Conservation (phyloP, 257 asterid species). For the Lavandula angustifolia region DNA sequence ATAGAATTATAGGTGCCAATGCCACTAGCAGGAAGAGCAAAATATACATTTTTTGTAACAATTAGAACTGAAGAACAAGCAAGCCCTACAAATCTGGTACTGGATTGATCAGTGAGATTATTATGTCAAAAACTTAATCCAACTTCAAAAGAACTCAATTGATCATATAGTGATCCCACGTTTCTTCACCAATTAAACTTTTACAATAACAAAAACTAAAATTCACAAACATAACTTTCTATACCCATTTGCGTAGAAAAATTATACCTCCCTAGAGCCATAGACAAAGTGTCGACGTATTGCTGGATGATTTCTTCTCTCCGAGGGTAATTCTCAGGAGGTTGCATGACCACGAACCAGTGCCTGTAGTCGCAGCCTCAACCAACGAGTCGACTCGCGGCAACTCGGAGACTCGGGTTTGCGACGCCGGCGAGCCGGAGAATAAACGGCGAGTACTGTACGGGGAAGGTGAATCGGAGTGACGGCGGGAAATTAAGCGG, state of each 20-base stretch:
- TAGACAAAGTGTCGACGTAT: constrained; percentile 37
- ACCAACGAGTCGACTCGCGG: constrained; percentile 39
- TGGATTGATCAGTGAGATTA: too few relatives aligned
- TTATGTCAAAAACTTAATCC: too few relatives aligned
- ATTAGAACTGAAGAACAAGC: too few relatives aligned
- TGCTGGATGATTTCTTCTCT: constrained; percentile 40
- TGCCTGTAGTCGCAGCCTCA: constrained; percentile 48
- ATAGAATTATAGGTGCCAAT: too few relatives aligned
- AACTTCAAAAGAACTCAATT: too few relatives aligned
- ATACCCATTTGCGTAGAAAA: not conserved
- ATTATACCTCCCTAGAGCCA: constrained; percentile 43
- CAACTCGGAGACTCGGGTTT: constrained; percentile 32
- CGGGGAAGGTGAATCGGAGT: constrained; percentile 15
- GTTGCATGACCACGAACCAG: constrained; percentile 50
- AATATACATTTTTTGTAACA: too few relatives aligned
- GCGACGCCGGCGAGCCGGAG: constrained; percentile 29
- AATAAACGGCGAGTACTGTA: constrained; percentile 14
- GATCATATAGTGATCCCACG: too few relatives aligned
- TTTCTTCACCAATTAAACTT: too few relatives aligned
- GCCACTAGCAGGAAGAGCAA: too few relatives aligned
- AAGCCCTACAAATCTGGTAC: too few relatives aligned
- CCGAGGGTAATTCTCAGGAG: constrained; percentile 43
- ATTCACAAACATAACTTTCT: not conserved
- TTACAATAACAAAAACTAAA: not conserved
- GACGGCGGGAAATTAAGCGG: constrained; percentile 25